phyloP scores from a whole-genome alignment of 306 rosid genomes.

The Rosa lucieae region DNA sequence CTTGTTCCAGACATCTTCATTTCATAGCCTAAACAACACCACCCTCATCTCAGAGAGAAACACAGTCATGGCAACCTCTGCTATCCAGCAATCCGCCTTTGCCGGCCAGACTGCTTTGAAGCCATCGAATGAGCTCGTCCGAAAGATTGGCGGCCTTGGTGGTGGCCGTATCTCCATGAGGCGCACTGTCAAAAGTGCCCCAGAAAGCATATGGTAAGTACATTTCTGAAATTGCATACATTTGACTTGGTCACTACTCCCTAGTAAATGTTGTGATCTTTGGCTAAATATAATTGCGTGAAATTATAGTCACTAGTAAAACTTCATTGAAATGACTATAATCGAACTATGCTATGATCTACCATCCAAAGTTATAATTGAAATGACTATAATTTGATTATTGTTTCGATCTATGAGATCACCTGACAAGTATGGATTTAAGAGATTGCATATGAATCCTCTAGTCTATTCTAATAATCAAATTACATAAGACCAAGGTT shows the following conservation, averaged over 20 bases:
- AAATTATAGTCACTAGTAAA: not conserved
- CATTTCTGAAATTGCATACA: not conserved
- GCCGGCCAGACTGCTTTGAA: constrained; percentile 76
- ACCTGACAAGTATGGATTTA: not conserved
- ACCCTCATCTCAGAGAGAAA: constrained; percentile 10
- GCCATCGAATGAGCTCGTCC: constrained; percentile 74
- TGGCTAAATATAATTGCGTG: not conserved
- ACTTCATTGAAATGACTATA: too few relatives aligned
- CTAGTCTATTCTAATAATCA: not conserved
- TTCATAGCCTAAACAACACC: constrained; percentile 13
- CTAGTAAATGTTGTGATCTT: not conserved
- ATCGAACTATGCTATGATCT: not conserved
- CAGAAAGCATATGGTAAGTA: constrained; percentile 86
- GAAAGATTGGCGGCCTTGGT: constrained; percentile 56
- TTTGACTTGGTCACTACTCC: not conserved
- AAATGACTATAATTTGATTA: too few relatives aligned
- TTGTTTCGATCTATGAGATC: not conserved
- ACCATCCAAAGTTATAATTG: not conserved
- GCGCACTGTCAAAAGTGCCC: constrained; percentile 76
- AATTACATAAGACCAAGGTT: not conserved
- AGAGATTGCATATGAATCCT: too few relatives aligned
- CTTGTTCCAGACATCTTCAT: constrained; percentile 18
- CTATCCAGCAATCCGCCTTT: constrained; percentile 79
- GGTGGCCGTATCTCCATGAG: constrained; percentile 79
- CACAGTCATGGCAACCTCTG: constrained; percentile 74